Evolutionary conservation across 2,329 filamentous ascomycete genomes (phyloP), one percentile per base, ranked within the genome.

Genomic region (Exophiala oligosperma): DNA sequence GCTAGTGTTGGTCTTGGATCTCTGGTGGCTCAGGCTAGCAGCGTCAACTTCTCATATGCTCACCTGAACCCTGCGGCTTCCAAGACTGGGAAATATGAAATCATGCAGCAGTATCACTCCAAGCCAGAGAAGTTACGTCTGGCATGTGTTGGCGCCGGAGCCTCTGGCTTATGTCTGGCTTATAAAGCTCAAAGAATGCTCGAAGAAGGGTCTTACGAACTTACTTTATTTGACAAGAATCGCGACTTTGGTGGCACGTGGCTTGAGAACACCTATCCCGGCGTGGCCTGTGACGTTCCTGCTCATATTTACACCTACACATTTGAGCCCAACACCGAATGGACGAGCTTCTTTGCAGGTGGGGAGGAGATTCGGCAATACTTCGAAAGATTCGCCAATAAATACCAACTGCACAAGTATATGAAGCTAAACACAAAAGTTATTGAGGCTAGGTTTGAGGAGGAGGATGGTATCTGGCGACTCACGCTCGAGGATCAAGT

Each of bases 241-340:
- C 21, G 49, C 5, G 69, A 71, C 23, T 59, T 77, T 24, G 76
- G 75, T 5, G 75, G 75, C 5, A 77, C 75, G 0, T 72, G 70
- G 71, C 56, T 26, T 6, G 57, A 60, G 43, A 60, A 60, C 37
- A 21, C 38, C 17, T 60, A 60, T 35, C 57, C 57, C n/a, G 53
- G 57, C 8, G 52, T 52, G 29, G 56, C 49, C 17, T 59, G 49
- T 35, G 56, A 59, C 32, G 38, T 54, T 43, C 40, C 40, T 2
- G 40, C 17, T 17, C 56, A 58, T 37, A 65, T 66, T 21, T 73
- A 73, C 55, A 69, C 70, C 44, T 72, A 69, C 62, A 63, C 70
- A 9, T 73, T 69, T 67, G 75, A 75, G 2, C 64, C 69, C 11
- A 69, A 68, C 32, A 54, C 67, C 38, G 41, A 62, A 49, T 68